A percentile compares a stretch with the other conserved stretches of the same genome.
These are phyloP conservation scores for Leishmania gerbilli DNA, from an alignment of 208 protist genomes.

Conservation along the genomic window DNA sequence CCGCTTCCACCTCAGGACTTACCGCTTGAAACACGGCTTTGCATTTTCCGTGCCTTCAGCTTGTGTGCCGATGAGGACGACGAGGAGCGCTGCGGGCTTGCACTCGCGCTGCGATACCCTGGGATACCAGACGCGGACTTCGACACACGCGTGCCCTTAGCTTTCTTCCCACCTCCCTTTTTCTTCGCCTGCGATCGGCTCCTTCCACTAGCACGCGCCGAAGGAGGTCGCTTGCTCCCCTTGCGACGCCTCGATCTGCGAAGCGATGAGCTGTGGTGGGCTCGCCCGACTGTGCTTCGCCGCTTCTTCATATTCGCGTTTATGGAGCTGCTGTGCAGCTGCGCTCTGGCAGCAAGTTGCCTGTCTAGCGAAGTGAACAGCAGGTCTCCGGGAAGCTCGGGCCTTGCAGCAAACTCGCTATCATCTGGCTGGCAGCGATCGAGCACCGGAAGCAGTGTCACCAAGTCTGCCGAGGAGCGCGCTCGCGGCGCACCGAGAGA, in stretches of 20 bases:
- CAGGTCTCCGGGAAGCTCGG: slow-evolving; percentile 23
- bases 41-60: background rate
- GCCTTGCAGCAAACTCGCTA: slow-evolving; percentile 4
- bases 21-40: slow-evolving; percentile 2
- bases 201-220: background rate
- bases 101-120: background rate
- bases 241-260: slow-evolving; percentile 8
- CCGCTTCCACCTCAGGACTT: background rate
- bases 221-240: slow-evolving; percentile 7
- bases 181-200: slow-evolving; percentile 8
- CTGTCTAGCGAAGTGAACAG: slow-evolving; percentile 24
- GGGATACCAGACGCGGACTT: background rate
- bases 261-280: slow-evolving; percentile 14
- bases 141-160: background rate
- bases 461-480: slow-evolving; percentile 21
- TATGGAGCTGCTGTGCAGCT: slow-evolving; percentile 16
- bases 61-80: background rate
- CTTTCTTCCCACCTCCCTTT: slow-evolving; percentile 9
- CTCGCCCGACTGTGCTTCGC: slow-evolving; percentile 15
- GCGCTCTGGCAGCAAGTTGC: slow-evolving; percentile 6
- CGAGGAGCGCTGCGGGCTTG: slow-evolving; percentile 1
- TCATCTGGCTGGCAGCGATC: slow-evolving; percentile 22
- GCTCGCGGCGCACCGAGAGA: slow-evolving; percentile 1
- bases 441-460: slow-evolving; percentile 12
- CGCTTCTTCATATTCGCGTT: slow-evolving; percentile 15